Conservation (phyloP, 805 yeast genomes). For the Hanseniaspora taiwanica region DNA sequence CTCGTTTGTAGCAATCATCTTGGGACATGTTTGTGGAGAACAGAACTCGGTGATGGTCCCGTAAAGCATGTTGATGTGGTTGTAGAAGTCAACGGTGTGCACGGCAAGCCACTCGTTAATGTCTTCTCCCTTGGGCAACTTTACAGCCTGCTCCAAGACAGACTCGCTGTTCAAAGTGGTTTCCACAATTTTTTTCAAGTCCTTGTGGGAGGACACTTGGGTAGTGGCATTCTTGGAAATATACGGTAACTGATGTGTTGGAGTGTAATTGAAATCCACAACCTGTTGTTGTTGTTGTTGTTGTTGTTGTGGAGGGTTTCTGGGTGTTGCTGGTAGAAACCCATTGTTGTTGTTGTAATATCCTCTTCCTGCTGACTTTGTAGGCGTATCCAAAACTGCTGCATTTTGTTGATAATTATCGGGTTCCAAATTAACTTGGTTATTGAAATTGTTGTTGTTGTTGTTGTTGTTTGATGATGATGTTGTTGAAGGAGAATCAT, state of each 20-base stretch:
- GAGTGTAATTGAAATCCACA: conserved; percentile 25
- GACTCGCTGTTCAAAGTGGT: conserved; percentile 90
- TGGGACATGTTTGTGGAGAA: conserved; percentile 86
- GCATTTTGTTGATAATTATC: neutral
- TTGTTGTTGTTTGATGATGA: too few species aligned
- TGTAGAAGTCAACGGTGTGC: conserved; percentile 93
- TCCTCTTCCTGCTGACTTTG: neutral
- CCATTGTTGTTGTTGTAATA: conserved; percentile 2
- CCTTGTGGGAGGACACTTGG: conserved; percentile 46
- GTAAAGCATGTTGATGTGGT: conserved; percentile 91
- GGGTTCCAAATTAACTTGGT: neutral
- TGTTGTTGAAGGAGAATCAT: neutral
- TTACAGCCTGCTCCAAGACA: conserved; percentile 83
- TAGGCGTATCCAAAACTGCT: neutral
- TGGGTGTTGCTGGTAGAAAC: conserved; percentile 1
- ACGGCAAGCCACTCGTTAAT: conserved; percentile 92
- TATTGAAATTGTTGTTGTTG: too few species aligned
- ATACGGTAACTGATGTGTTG: conserved; percentile 24
- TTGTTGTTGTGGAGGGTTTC: neutral
- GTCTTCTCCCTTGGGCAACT: conserved; percentile 86
- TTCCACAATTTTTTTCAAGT: conserved; percentile 80
- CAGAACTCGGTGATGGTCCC: conserved; percentile 95
- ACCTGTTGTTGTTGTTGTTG: conserved; percentile 5
- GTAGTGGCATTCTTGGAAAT: conserved; percentile 21
- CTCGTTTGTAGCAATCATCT: conserved; percentile 96